A percentile compares a stretch with the other conserved stretches of the same genome.
Conservation (phyloP, 805 yeast genomes). For the Candida qinlingensis region DNA sequence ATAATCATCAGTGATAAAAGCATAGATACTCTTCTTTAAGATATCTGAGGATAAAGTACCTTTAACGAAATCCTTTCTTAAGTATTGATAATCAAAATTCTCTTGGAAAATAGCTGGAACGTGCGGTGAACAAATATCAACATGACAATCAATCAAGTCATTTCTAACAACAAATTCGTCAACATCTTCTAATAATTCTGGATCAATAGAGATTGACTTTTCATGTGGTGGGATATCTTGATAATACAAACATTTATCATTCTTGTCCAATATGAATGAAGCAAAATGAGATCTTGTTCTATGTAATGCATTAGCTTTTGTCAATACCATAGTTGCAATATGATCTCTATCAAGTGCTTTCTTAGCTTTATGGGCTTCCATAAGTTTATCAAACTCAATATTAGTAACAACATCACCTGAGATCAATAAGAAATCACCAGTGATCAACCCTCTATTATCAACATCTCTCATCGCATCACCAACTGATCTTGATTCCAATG, state of each 20-base stretch:
- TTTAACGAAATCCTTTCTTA: slow-evolving; percentile 82
- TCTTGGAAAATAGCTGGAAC: slow-evolving; percentile 96
- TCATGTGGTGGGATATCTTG: slow-evolving; percentile 61
- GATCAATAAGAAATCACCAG: slow-evolving; percentile 84
- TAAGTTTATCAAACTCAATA: slow-evolving; percentile 68
- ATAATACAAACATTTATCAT: slow-evolving; percentile 74
- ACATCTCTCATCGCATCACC: slow-evolving; percentile 98
- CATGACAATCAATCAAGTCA: slow-evolving; percentile 93
- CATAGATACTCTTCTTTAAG: slow-evolving; percentile 84
- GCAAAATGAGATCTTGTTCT: slow-evolving; percentile 79
- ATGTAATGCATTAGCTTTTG: slow-evolving; percentile 80
- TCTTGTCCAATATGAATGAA: slow-evolving; percentile 72
- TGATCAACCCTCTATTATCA: slow-evolving; percentile 83
- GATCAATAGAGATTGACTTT: slow-evolving; percentile 61
- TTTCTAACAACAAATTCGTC: slow-evolving; percentile 79
- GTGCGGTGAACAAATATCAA: slow-evolving; percentile 90
- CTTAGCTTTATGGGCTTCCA: slow-evolving; percentile 68
- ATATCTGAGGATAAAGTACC: slow-evolving; percentile 90
- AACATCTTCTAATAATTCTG: slow-evolving; percentile 71
- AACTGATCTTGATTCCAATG: slow-evolving; percentile 83
- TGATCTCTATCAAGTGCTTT: slow-evolving; percentile 80
- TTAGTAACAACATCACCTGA: slow-evolving; percentile 97
- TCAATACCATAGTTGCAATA: slow-evolving; percentile 88
- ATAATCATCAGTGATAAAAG: slow-evolving; percentile 71
- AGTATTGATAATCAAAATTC: slow-evolving; percentile 87